Conservation (phyloP, 495 filamentous ascomycete genomes). For the Filosporella fistucella region DNA sequence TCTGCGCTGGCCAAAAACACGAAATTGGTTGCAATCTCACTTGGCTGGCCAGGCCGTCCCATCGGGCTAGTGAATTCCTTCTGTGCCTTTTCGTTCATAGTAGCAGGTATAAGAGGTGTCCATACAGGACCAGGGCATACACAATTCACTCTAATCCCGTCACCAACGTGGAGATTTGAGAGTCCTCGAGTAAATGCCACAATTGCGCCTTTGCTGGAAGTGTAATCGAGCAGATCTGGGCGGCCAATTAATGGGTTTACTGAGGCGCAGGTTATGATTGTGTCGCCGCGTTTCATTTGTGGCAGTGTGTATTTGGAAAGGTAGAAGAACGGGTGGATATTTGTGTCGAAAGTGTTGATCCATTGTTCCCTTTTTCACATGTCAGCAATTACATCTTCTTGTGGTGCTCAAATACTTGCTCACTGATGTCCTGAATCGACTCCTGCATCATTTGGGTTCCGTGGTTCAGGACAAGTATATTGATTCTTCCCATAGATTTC, state of each 20-base stretch:
- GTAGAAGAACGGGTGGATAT: slow-evolving; percentile 72
- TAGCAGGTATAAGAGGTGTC: slow-evolving; percentile 78
- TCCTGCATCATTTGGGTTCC: slow-evolving; percentile 70
- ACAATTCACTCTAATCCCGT: slow-evolving; percentile 78
- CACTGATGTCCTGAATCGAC: slow-evolving; percentile 67
- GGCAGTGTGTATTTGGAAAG: slow-evolving; percentile 73
- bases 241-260: slow-evolving; percentile 84
- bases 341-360: slow-evolving; percentile 68
- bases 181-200: slow-evolving; percentile 76
- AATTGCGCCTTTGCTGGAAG: slow-evolving; percentile 78
- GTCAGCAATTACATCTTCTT: background rate
- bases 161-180: slow-evolving; percentile 65
- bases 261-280: slow-evolving; percentile 78
- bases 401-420: slow-evolving; percentile 37
- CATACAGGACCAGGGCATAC: slow-evolving; percentile 80
- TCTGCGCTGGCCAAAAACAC: slow-evolving; percentile 80
- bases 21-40: slow-evolving; percentile 77
- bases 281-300: slow-evolving; percentile 70
- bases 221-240: slow-evolving; percentile 82
- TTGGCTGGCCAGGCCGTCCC: slow-evolving; percentile 72
- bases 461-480: slow-evolving; percentile 80
- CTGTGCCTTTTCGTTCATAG: slow-evolving; percentile 67
- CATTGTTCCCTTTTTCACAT: slow-evolving; percentile 55
- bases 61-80: slow-evolving; percentile 75
- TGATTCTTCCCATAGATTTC: slow-evolving; percentile 59